These are phyloP conservation scores for Pseudovirgaria hyperparasitica DNA, from an alignment of 2,329 filamentous ascomycete species.

Conservation along the genomic window DNA sequence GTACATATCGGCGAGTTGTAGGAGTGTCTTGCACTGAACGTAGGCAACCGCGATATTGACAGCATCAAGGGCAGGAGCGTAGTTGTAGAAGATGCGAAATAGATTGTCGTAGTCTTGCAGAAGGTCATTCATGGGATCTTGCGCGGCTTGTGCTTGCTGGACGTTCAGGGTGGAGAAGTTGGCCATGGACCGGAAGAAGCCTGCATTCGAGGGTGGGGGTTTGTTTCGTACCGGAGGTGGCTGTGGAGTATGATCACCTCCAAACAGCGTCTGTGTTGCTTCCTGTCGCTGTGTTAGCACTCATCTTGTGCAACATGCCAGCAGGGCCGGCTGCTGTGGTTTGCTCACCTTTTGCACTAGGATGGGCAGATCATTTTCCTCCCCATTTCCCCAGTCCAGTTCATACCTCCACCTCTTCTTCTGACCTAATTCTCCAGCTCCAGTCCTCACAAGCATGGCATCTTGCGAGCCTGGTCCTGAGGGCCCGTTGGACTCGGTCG, in stretches of 20 bases:
- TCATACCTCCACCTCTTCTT: constrained; percentile 74
- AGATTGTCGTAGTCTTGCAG: constrained; percentile 91
- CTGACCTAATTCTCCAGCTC: constrained; percentile 19
- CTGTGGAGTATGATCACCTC: constrained; percentile 31
- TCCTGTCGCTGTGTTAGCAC: constrained; percentile 10
- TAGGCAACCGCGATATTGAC: constrained; percentile 89
- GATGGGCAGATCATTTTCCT: constrained; percentile 70
- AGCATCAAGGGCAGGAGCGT: constrained; percentile 66
- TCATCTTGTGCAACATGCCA: background rate
- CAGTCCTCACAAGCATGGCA: constrained; percentile 20
- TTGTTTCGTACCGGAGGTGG: constrained; percentile 49
- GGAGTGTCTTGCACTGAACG: constrained; percentile 81
- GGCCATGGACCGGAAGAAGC: constrained; percentile 79
- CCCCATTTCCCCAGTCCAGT: constrained; percentile 59
- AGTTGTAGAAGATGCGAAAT: constrained; percentile 93
- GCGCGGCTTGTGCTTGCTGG: constrained; percentile 30
- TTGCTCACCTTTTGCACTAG: constrained; percentile 61
- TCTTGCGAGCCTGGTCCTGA: constrained; percentile 12
- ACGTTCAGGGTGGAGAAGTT: constrained; percentile 53
- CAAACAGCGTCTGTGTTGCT: constrained; percentile 42
- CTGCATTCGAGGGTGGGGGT: constrained; percentile 47
- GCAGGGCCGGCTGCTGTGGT: too few relatives aligned
- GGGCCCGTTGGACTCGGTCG: constrained; percentile 17
- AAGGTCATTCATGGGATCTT: constrained; percentile 55
- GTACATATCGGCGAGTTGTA: constrained; percentile 87